Base-by-base conservation (phyloP, 805 yeast genomes). In the Candida jianshihensis region DNA sequence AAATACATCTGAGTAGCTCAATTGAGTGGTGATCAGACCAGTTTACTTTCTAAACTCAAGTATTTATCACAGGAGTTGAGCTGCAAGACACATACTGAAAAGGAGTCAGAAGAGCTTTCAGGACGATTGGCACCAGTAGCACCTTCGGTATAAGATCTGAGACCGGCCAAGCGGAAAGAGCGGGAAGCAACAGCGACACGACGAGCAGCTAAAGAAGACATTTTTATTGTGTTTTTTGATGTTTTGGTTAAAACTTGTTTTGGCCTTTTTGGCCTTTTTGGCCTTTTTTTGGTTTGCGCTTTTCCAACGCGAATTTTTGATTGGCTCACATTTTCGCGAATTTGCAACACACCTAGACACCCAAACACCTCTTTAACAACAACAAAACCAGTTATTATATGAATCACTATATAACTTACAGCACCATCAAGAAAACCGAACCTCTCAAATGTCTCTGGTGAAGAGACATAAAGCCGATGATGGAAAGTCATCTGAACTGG, bases 41-140 rank as follows among this genome's bases (percentile, higher is more conserved):
- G n/a, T n/a, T n/a, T n/a, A n/a, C n/a, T n/a, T n/a, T n/a, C n/a
- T 26, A 31, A 31, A 19, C 32, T 14, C 16, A 3, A n/a, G 10
- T 10, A 20, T 11, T 15, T n/a, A 15, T 14, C 15, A 11, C 15
- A 26, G 9, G 9, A 26, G 9, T 19, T 19, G 4, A 8, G 19
- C 7, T 21, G 24, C 10, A 21, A 21, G n/a, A n/a, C n/a, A 64
- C 72, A 48, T 53, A 68, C 73, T 51, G 74, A 68, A 66, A 82
- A 81, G 42, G 80, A 66, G 53, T 81, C 85, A 31, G 68, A 64
- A 34, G 70, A 59, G 36, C 71, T 73, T 34, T 63, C 70, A 34
- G 71, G 60, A 53, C 83, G 73, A 42, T 73, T 67, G 29, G 78
- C 62, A 44, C 83, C 83, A 34, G 79, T 68, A 47, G 79, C 68